A percentile compares a stretch with the other conserved stretches of the same genome.
Conservation (phyloP, 2,329 filamentous ascomycete species). For the Emmonsiellopsis sp. region DNA sequence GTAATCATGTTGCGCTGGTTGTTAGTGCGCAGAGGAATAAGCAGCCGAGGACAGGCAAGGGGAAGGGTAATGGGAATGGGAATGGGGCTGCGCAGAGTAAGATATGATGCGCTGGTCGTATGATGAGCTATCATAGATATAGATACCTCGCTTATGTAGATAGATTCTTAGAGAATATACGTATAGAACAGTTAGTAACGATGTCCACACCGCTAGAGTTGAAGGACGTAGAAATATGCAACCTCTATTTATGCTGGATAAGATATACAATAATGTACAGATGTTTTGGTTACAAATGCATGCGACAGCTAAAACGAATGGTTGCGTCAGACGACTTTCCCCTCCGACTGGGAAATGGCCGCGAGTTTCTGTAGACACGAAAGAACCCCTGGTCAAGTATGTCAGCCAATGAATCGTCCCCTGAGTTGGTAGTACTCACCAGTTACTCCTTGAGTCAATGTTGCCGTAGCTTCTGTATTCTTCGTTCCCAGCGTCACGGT, state of each 20-base stretch:
- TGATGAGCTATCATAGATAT: background rate
- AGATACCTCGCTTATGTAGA: too few species aligned
- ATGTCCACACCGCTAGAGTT: too few species aligned
- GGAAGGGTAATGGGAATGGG: constrained; percentile 15
- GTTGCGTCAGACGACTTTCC: too few species aligned
- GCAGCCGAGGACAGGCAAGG: constrained; percentile 34
- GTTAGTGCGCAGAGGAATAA: constrained; percentile 56
- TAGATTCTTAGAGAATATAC: too few species aligned
- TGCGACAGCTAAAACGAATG: too few species aligned
- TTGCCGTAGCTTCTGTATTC: constrained; percentile 79
- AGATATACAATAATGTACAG: too few species aligned
- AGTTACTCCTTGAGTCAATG: constrained; percentile 83
- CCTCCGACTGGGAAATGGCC: constrained; percentile 14
- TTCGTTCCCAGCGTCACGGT: constrained; percentile 80
- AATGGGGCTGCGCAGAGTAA: constrained; percentile 5
- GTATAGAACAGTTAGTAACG: too few species aligned
- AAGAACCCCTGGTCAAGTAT: constrained; percentile 35
- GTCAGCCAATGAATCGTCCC: background rate
- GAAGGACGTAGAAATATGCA: too few species aligned
- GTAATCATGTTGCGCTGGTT: constrained; percentile 59
- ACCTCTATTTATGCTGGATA: too few species aligned
- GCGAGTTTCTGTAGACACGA: constrained; percentile 47
- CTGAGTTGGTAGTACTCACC: constrained; percentile 47
- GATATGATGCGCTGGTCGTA: constrained; percentile 5
- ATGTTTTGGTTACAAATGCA: too few species aligned